These are phyloP conservation scores for Parietichytrium sp. DNA, from an alignment of 108 stramenopile genomes.

Conservation along the genomic window DNA sequence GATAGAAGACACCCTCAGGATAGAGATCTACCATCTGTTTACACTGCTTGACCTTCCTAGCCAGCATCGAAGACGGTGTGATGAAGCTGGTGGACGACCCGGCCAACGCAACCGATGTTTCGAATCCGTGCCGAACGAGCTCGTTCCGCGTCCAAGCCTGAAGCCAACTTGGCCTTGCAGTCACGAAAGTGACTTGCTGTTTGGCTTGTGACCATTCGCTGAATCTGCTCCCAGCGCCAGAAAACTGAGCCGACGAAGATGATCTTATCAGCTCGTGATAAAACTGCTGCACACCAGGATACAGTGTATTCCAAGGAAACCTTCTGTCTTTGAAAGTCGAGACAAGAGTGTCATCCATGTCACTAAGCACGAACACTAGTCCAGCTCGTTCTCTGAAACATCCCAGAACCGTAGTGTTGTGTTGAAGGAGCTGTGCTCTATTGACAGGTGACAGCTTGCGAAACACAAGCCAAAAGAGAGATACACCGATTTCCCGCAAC, in stretches of 20 bases:
- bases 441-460: not conserved
- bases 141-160: conserved; percentile 16
- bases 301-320: conserved; percentile 23
- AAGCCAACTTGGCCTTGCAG: conserved; percentile 29
- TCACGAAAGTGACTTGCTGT: conserved; percentile 12
- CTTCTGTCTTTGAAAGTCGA: conserved; percentile 14
- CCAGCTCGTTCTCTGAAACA: no score
- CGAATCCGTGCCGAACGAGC: not conserved
- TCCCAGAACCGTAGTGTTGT: not conserved
- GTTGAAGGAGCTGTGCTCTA: not conserved
- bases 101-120: not conserved
- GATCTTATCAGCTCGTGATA: conserved; percentile 33
- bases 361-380: conserved; percentile 24
- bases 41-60: not conserved
- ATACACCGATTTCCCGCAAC: not conserved
- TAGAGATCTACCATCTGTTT: not conserved
- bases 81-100: conserved; percentile 21
- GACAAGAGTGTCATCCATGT: conserved; percentile 37
- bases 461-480: conserved; percentile 7
- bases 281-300: conserved; percentile 30
- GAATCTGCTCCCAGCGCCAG: not conserved
- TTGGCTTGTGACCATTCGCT: not conserved
- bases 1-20: conserved; percentile 24
- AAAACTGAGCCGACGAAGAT: no score
- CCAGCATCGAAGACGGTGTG: conserved; percentile 11